A percentile compares a stretch with the other conserved stretches of the same genome.
These are phyloP conservation scores for Phytophthora idaei DNA, from an alignment of 352 stramenopile genomes.

Conservation along the genomic window DNA sequence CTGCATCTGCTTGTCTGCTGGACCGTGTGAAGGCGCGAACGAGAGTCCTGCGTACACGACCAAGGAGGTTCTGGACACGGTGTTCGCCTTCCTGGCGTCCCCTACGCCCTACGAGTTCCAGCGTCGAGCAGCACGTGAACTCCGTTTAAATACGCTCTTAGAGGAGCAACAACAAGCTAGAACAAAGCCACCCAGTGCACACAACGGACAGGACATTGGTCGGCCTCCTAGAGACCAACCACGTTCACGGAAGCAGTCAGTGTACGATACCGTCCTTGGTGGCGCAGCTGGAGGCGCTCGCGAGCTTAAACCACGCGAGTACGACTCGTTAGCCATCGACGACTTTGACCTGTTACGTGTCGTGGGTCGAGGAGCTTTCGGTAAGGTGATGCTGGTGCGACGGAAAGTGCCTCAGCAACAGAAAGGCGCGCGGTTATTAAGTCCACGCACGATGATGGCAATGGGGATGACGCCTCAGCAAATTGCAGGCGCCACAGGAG, in stretches of 20 bases:
- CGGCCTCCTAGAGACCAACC: constrained; percentile 20
- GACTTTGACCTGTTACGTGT: constrained; percentile 98
- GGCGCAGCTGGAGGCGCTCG: constrained; percentile 23
- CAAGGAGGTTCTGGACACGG: constrained; percentile 68
- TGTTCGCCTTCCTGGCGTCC: constrained; percentile 83
- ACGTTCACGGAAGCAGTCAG: constrained; percentile 24
- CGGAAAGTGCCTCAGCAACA: constrained; percentile 53
- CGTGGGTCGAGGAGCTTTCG: constrained; percentile 97
- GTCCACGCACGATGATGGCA: constrained; percentile 42
- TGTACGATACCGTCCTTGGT: constrained; percentile 31
- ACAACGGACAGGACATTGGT: constrained; percentile 8
- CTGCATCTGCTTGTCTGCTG: constrained; percentile 81
- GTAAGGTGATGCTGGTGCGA: constrained; percentile 92
- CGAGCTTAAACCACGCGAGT: constrained; percentile 42
- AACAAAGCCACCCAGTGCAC: constrained; percentile 1
- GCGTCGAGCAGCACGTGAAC: constrained; percentile 51
- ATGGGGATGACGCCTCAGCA: constrained; percentile 48
- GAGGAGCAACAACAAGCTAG: constrained; percentile 39
- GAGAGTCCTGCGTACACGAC: constrained; percentile 76
- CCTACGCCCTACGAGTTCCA: constrained; percentile 85
- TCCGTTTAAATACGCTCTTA: constrained; percentile 55
- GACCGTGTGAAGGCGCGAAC: constrained; percentile 52
- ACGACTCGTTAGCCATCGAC: constrained; percentile 81
- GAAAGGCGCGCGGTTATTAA: constrained; percentile 41
- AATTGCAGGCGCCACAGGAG: constrained; percentile 33